These are phyloP conservation scores for Talaromyces proteolyticus DNA, from an alignment of 495 filamentous ascomycete species.

Conservation along the genomic window DNA sequence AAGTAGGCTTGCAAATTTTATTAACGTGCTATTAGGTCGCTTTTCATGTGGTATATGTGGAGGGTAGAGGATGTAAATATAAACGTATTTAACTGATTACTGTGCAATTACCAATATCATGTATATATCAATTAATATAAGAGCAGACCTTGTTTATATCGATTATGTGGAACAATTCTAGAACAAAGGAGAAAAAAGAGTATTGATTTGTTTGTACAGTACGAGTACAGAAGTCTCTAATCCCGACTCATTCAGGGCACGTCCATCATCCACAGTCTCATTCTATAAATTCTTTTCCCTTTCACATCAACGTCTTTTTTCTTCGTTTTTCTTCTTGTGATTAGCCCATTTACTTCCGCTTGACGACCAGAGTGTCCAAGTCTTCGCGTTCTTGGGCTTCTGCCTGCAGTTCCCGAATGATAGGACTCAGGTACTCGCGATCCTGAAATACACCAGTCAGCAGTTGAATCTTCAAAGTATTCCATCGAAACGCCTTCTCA, in stretches of 20 bases:
- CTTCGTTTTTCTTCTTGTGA: background rate
- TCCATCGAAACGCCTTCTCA: background rate
- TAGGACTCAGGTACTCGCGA: constrained; percentile 66
- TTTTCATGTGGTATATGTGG: constrained; percentile 96
- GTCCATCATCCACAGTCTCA: background rate
- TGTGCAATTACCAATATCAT: background rate
- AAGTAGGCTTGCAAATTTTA: no score
- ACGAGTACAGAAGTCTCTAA: constrained; percentile 32
- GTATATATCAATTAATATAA: background rate
- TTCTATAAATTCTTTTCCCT: background rate
- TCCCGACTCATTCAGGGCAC: background rate
- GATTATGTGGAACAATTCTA: no score
- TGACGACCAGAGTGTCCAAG: constrained; percentile 74
- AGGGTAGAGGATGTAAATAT: constrained; percentile 71
- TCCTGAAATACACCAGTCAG: constrained; percentile 47
- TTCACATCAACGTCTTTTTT: background rate
- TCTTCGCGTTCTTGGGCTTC: constrained; percentile 76
- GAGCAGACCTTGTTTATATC: no score
- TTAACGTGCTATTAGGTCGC: constrained; percentile 48
- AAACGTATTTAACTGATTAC: constrained; percentile 45
- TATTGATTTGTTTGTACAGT: constrained; percentile 45
- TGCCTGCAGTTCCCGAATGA: constrained; percentile 78
- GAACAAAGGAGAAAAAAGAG: constrained; percentile 22
- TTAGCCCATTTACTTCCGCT: constrained; percentile 21
- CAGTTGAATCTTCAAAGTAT: background rate